A percentile compares a stretch with the other conserved stretches of the same genome.
Evolutionary conservation across 2,329 filamentous ascomycete species (phyloP).

Genomic region (Rhinocladiella similis): DNA sequence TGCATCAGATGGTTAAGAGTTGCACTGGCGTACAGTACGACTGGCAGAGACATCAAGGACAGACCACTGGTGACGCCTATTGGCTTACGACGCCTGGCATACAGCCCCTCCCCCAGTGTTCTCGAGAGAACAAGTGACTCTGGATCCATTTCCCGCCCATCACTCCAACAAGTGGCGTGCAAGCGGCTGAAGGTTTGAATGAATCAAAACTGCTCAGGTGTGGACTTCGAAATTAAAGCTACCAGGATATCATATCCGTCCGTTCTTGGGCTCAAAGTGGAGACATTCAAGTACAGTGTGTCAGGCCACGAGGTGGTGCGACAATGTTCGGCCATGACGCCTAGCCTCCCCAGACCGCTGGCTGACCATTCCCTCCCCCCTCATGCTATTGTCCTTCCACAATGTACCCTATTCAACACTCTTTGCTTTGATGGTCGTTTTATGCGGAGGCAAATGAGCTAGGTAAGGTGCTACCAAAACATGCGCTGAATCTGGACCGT

Average conservation of each 20-base stretch:
- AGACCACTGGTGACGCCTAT: too few relatives aligned
- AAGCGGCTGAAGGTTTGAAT: background rate
- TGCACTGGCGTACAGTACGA: too few relatives aligned
- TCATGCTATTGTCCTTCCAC: background rate
- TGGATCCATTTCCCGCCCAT: background rate
- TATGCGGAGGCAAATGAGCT: background rate
- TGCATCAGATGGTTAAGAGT: too few relatives aligned
- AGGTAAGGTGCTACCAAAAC: background rate
- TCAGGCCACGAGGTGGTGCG: constrained; percentile 21
- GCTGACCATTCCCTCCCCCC: background rate
- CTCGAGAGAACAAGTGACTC: background rate
- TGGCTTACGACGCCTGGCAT: background rate
- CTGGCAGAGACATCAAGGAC: too few relatives aligned
- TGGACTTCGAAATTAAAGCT: too few relatives aligned
- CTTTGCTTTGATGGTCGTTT: background rate
- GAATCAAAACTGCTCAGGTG: too few relatives aligned
- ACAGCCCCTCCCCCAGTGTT: background rate
- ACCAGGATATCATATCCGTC: background rate
- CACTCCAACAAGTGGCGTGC: background rate
- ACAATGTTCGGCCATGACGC: constrained; percentile 2
- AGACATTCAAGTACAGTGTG: constrained; percentile 5
- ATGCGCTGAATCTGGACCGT: background rate
- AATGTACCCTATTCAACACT: background rate
- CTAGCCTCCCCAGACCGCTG: background rate
- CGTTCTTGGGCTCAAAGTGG: background rate